Percentiles rank a stretch among this genome's conserved stretches.
Conservation (phyloP, 2,329 filamentous ascomycete species). For the Huntiella bhutanensis region DNA sequence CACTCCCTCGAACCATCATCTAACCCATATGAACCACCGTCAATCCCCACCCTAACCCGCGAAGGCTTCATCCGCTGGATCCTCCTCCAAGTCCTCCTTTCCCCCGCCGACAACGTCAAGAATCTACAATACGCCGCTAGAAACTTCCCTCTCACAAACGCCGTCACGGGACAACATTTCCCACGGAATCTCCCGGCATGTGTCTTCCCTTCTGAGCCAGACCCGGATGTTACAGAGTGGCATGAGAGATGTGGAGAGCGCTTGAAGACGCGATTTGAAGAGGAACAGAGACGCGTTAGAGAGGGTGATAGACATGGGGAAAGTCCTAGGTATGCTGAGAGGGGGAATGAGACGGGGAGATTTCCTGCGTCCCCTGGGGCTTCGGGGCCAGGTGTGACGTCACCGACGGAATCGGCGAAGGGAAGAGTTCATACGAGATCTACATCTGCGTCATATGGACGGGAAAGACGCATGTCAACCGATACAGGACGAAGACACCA, state of each 20-base stretch:
- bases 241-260: conserved; percentile 58
- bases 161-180: conserved; percentile 52
- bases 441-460: conserved; percentile 6
- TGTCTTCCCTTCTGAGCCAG: conserved; percentile 54
- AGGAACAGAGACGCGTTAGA: conserved; percentile 1
- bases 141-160: conserved; percentile 58
- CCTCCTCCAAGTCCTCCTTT: conserved; percentile 72
- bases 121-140: conserved; percentile 66
- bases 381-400: neutral
- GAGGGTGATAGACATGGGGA: neutral
- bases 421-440: conserved; percentile 2
- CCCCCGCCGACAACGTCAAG: conserved; percentile 70
- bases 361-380: neutral
- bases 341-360: neutral
- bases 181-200: conserved; percentile 35
- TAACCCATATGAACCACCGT: conserved; percentile 54
- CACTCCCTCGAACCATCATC: conserved; percentile 65
- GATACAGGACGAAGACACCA: neutral
- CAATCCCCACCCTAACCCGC: conserved; percentile 62
- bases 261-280: conserved; percentile 25
- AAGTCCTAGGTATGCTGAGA: neutral
- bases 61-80: conserved; percentile 88
- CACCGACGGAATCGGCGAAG: neutral
- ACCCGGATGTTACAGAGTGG: conserved; percentile 70
- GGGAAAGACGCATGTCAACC: neutral